phyloP scores from a whole-genome alignment of 2,329 filamentous ascomycete genomes.

The Trichocomaceae sp. region DNA sequence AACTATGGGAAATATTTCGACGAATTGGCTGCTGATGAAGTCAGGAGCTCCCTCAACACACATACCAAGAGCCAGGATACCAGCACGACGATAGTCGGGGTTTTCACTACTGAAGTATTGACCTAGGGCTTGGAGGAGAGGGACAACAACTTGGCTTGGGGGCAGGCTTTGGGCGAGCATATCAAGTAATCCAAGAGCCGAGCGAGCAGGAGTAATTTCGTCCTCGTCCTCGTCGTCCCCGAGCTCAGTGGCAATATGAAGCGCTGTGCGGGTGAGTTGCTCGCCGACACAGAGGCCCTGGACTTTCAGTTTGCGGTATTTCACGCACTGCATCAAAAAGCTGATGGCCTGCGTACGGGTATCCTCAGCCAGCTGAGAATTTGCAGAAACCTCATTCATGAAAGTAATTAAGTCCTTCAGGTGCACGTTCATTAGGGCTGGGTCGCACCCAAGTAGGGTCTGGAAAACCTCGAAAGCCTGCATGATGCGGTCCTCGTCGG shows the following conservation, averaged over 20 bases:
- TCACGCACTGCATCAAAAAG: constrained; percentile 87
- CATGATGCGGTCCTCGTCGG: constrained; percentile 81
- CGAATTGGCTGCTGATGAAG: constrained; percentile 90
- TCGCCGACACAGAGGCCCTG: constrained; percentile 84
- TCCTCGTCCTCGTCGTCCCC: constrained; percentile 69
- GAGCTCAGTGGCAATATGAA: constrained; percentile 86
- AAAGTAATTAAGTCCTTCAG: constrained; percentile 86
- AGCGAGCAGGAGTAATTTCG: constrained; percentile 75
- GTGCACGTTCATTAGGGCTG: constrained; percentile 72
- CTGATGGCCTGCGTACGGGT: constrained; percentile 82
- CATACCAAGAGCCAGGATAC: constrained; percentile 85
- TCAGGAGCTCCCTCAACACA: constrained; percentile 95
- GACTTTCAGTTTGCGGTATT: constrained; percentile 91
- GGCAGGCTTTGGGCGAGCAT: constrained; percentile 82
- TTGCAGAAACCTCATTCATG: constrained; percentile 80
- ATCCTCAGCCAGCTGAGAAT: constrained; percentile 73
- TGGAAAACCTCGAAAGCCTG: constrained; percentile 96
- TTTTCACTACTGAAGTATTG: constrained; percentile 69
- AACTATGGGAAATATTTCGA: constrained; percentile 76
- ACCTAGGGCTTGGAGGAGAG: constrained; percentile 78
- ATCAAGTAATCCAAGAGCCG: constrained; percentile 80
- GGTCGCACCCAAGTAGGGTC: constrained; percentile 84
- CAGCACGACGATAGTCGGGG: constrained; percentile 76
- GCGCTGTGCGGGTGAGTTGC: constrained; percentile 76
- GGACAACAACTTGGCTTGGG: constrained; percentile 88